Base-by-base conservation (phyloP, 352 stramenopile species). In the Globisporangium irregulare region DNA sequence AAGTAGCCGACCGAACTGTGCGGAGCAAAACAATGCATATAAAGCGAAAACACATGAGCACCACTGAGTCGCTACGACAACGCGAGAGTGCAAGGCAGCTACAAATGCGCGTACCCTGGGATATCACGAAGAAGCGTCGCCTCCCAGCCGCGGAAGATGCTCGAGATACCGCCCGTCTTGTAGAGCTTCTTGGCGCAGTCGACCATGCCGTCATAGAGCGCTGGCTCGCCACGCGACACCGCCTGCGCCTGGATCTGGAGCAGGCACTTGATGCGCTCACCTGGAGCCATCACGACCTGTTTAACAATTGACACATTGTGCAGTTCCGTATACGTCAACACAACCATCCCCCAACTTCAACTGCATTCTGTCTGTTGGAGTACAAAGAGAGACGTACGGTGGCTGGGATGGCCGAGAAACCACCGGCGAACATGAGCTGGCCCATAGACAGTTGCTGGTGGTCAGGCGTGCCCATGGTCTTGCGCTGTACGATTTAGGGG, bases 241-340 rank as follows among this genome's bases (percentile, higher is more conserved):
- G 86, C 86, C 66, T 94, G 85, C 29, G 89, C 82, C 73, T 99
- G 95, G 66, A 98, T 97, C 83, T 95, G 87, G 22, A 92, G 82
- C 65, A 99, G 76, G 67, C 95, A 98, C 87, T 99, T 99, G 76
- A 99, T 98, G 59, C 97, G 84, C 83, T 99, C 97, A 57, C 91
- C 94, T 20, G 97, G 97, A 18, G 96, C 92, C 94, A 98, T 99
- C 62, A 99, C 74, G 48, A 93, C 82, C 46, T 71, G 27, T 8
- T 34, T 61, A 22, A 43, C 15, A 20, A 56, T 50, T 25, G 36
- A 34, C 29, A 41, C 34, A 58, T 59, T 15, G n/a, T 36, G 12
- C 25, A 43, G 32, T 12, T 22, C 9, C 12, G 64, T 51, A 55
- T 65, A 65, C 34, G 46, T 34, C 34, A 62, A 68, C 50, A 54